These are phyloP conservation scores for Cryptosporidium meleagridis DNA, from an alignment of 169 alveolate genomes.

Conservation along the genomic window DNA sequence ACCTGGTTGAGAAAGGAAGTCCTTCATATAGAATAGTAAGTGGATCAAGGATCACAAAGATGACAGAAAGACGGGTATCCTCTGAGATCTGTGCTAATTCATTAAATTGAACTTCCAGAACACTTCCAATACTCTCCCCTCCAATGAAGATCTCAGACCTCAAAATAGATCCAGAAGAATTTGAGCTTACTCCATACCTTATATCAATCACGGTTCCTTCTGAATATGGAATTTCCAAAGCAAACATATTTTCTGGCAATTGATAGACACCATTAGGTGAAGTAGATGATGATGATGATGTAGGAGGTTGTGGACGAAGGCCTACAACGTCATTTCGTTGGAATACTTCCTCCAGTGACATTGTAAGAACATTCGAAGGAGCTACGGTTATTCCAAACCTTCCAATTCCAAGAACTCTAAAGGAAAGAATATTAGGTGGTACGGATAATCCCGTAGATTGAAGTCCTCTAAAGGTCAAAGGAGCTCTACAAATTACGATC, in stretches of 20 bases:
- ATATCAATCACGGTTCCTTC: constrained; percentile 73
- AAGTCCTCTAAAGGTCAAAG: constrained; percentile 86
- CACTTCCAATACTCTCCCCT: constrained; percentile 92
- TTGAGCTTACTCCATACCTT: constrained; percentile 65
- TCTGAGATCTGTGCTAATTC: constrained; percentile 87
- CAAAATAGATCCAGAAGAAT: constrained; percentile 74
- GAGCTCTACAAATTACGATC: constrained; percentile 88
- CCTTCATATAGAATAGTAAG: constrained; percentile 84
- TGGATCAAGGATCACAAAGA: constrained; percentile 89
- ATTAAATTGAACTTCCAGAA: constrained; percentile 89
- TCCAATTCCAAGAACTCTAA: constrained; percentile 85
- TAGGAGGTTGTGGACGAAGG: constrained; percentile 83
- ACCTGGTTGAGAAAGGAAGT: constrained; percentile 82
- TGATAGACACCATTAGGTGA: background rate
- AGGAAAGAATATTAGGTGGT: constrained; percentile 82
- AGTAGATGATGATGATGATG: constrained; percentile 80
- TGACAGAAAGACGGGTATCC: constrained; percentile 87
- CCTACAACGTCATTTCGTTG: constrained; percentile 93
- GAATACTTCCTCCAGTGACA: constrained; percentile 87
- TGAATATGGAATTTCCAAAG: constrained; percentile 39
- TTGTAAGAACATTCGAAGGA: constrained; percentile 89
- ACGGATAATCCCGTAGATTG: constrained; percentile 76
- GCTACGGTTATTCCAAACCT: constrained; percentile 93
- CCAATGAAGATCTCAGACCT: constrained; percentile 90
- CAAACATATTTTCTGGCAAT: constrained; percentile 64